Evolutionary conservation across 495 filamentous ascomycete genomes (phyloP), one percentile per base, ranked within the genome.

Genomic region (Penicillium ucsense): DNA sequence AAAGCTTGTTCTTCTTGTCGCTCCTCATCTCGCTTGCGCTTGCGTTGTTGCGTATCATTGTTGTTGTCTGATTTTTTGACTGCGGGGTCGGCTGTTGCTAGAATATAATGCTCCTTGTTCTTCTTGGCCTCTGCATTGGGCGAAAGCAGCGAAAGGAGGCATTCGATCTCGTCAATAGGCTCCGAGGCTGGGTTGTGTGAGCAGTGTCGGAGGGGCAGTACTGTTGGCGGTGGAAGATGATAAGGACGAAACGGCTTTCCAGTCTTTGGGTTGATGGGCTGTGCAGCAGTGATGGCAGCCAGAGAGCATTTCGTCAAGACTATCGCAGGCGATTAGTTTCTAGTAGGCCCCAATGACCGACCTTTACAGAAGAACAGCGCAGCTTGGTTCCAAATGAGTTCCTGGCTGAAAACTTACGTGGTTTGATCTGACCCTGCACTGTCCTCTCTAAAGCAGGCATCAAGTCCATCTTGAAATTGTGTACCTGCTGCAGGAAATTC

Each of bases 91-190:
- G 71, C 86, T 27, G 78, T 86, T 5, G 89, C 90, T 27, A 96
- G 83, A 20, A 89, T 83, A 64, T 96, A 97, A 42, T 89, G 77
- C 60, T 95, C 82, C 60, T 90, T 94, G 61, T 99, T 99, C 55
- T 79, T 63, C 51, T 71, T 72, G 1, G 44, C 49, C 3, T 70
- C 68, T 11, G 67, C 61, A 53, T 84, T 85, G 0, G 87, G 84
- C 54, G 88, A 88, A 1, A 95, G 80, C 4, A 92, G 81, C 0
- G 77, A 82, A 40, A 79, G 70, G 28, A 96, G 70, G 62, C 94
- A 99, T 50, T 88, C 86, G 28, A 78, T 62, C 49, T 89, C 80
- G 36, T 80, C 73, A 47, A 94, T 80, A 1, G 90, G 85, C 41
- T 84, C 72, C 7, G 86, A 78, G 47, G 91, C 82, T 46, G 81